phyloP scores from a whole-genome alignment of 2,329 filamentous ascomycete species.

The Sporothrix pseudoabietina region DNA sequence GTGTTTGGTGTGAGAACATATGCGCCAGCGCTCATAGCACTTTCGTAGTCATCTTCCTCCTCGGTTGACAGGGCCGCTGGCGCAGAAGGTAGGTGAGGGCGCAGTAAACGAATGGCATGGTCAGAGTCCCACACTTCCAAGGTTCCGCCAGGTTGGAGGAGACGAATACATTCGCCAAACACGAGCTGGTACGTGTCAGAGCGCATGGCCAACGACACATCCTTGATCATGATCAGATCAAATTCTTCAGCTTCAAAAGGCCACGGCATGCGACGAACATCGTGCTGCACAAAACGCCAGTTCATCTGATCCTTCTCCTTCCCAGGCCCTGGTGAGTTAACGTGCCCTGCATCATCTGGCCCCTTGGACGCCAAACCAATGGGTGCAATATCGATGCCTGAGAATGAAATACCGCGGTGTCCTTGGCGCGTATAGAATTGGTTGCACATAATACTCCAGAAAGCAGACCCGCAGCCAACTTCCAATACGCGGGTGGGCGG shows the following conservation, averaged over 20 bases:
- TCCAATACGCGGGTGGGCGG: constrained; percentile 80
- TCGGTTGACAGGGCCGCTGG: constrained; percentile 37
- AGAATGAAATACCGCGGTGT: constrained; percentile 71
- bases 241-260: constrained; percentile 81
- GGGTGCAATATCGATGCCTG: constrained; percentile 78
- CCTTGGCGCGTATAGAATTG: constrained; percentile 70
- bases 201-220: constrained; percentile 69
- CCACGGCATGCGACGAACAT: constrained; percentile 72
- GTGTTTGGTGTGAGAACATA: constrained; percentile 83
- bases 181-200: constrained; percentile 58
- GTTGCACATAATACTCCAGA: constrained; percentile 89
- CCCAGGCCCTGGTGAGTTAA: constrained; percentile 39
- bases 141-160: constrained; percentile 75
- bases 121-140: constrained; percentile 91
- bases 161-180: constrained; percentile 73
- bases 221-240: constrained; percentile 86
- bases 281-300: constrained; percentile 88
- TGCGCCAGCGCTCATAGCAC: constrained; percentile 70
- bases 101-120: constrained; percentile 77
- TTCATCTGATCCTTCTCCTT: constrained; percentile 65
- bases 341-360: background rate
- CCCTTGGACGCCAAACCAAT: constrained; percentile 37
- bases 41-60: constrained; percentile 61
- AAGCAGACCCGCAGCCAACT: constrained; percentile 81
- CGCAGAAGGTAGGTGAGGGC: constrained; percentile 67